These are phyloP conservation scores for Aureobasidium sp. DNA, from an alignment of 2,329 filamentous ascomycete species.

Conservation along the genomic window DNA sequence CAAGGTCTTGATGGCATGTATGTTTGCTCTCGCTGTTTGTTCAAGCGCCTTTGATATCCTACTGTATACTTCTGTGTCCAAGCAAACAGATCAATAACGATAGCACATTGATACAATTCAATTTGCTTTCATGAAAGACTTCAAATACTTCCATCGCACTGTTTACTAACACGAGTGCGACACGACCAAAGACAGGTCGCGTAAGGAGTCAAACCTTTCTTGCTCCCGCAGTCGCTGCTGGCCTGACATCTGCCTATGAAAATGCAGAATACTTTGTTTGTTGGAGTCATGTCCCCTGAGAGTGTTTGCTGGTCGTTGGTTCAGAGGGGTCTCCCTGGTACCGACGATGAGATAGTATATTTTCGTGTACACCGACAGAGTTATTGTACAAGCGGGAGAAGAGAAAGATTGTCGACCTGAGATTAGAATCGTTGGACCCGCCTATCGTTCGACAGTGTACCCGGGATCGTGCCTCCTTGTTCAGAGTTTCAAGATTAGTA, in stretches of 20 bases:
- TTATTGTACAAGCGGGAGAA: not conserved
- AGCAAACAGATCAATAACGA: too few relatives aligned
- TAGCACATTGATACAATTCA: not conserved
- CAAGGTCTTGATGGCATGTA: slow-evolving; percentile 10
- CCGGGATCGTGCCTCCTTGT: not conserved
- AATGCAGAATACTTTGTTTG: not conserved
- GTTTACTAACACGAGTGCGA: not conserved
- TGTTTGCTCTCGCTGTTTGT: not conserved
- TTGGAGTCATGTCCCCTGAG: not conserved
- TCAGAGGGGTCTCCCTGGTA: not conserved
- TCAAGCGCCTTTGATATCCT: not conserved
- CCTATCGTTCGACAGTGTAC: not conserved
- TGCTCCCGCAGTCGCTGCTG: not conserved
- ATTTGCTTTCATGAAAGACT: not conserved
- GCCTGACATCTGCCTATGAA: not conserved
- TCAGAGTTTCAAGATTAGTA: too few relatives aligned
- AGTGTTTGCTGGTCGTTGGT: not conserved
- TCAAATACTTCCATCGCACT: not conserved
- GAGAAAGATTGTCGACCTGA: not conserved
- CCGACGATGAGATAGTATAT: not conserved
- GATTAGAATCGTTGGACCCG: too few relatives aligned
- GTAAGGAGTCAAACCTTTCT: not conserved
- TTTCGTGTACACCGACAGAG: not conserved
- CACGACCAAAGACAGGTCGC: not conserved
- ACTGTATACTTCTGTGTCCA: too few relatives aligned